phyloP scores from a whole-genome alignment of 2,329 filamentous ascomycete genomes.

The Chaetomium globosum region DNA sequence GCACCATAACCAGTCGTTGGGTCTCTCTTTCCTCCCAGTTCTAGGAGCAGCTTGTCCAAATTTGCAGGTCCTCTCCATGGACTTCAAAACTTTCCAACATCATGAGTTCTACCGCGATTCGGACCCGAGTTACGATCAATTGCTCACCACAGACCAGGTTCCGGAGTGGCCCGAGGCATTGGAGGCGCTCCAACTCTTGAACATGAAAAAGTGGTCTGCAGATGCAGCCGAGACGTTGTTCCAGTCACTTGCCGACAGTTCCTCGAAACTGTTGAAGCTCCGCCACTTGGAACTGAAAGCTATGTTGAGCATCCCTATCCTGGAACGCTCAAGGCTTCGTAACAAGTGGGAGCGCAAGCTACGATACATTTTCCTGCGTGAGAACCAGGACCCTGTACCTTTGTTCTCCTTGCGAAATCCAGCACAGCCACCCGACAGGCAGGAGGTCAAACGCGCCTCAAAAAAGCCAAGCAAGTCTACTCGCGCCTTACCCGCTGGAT shows the following conservation, averaged over 20 bases:
- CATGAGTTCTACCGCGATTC: slow-evolving; percentile 69
- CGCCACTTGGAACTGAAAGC: slow-evolving; percentile 72
- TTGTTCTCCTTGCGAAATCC: slow-evolving; percentile 28
- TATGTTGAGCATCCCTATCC: slow-evolving; percentile 80
- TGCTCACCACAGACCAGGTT: slow-evolving; percentile 65
- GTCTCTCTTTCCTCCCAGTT: slow-evolving; percentile 70
- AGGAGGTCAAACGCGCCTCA: neutral
- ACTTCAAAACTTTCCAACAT: slow-evolving; percentile 75
- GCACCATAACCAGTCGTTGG: slow-evolving; percentile 77
- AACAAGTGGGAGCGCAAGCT: slow-evolving; percentile 75
- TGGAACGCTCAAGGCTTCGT: slow-evolving; percentile 77
- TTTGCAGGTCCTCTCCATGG: slow-evolving; percentile 72
- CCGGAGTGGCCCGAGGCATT: slow-evolving; percentile 79
- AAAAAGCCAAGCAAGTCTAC: slow-evolving; percentile 15
- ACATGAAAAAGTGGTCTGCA: slow-evolving; percentile 74
- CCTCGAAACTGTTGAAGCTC: slow-evolving; percentile 65
- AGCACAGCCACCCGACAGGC: neutral
- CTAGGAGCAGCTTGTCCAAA: slow-evolving; percentile 69
- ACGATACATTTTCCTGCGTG: slow-evolving; percentile 64
- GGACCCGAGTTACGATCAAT: slow-evolving; percentile 71
- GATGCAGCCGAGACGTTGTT: slow-evolving; percentile 76
- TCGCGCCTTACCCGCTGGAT: neutral
- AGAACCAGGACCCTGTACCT: slow-evolving; percentile 34
- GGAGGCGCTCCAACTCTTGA: slow-evolving; percentile 70
- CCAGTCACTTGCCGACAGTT: slow-evolving; percentile 73